Conservation (phyloP, 371 early-diverging fungal genomes). For the Apophysomyces variabilis region DNA sequence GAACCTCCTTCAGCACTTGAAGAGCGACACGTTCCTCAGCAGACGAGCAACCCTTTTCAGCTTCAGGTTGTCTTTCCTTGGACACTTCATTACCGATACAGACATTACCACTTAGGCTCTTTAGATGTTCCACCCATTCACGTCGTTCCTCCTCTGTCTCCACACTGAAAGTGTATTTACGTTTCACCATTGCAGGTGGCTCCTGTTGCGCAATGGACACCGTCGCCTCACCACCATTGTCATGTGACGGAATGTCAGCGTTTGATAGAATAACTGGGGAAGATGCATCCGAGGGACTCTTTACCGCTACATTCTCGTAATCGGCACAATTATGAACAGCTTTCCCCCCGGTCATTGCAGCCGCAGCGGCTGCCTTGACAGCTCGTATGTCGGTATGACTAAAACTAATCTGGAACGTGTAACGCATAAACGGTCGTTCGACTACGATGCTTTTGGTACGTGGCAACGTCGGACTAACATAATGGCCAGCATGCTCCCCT, state of each 20-base stretch:
- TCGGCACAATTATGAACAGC: neutral
- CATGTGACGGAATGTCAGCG: neutral
- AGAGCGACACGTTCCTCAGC: constrained; percentile 53
- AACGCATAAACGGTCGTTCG: constrained; percentile 72
- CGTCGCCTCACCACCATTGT: constrained; percentile 28
- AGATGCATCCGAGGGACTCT: neutral
- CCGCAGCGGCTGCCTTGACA: constrained; percentile 13
- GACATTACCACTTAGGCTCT: constrained; percentile 36
- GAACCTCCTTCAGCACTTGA: constrained; percentile 59
- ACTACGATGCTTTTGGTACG: constrained; percentile 66
- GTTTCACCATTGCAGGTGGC: constrained; percentile 38
- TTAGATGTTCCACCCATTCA: constrained; percentile 51
- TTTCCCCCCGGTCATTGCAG: constrained; percentile 7
- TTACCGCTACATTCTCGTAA: neutral
- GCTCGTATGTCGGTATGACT: constrained; percentile 37
- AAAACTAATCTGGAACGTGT: constrained; percentile 68
- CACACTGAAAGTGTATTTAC: constrained; percentile 61
- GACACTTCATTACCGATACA: constrained; percentile 20
- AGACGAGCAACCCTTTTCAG: constrained; percentile 2
- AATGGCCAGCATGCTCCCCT: constrained; percentile 57
- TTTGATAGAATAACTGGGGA: neutral
- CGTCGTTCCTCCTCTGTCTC: constrained; percentile 54
- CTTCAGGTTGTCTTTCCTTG: constrained; percentile 33
- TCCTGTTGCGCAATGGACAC: neutral
- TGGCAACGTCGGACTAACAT: constrained; percentile 58